Percentiles rank a stretch among this genome's conserved stretches.
These are phyloP conservation scores for Phytophthora fragariae DNA, from an alignment of 352 stramenopile genomes.

Conservation along the genomic window DNA sequence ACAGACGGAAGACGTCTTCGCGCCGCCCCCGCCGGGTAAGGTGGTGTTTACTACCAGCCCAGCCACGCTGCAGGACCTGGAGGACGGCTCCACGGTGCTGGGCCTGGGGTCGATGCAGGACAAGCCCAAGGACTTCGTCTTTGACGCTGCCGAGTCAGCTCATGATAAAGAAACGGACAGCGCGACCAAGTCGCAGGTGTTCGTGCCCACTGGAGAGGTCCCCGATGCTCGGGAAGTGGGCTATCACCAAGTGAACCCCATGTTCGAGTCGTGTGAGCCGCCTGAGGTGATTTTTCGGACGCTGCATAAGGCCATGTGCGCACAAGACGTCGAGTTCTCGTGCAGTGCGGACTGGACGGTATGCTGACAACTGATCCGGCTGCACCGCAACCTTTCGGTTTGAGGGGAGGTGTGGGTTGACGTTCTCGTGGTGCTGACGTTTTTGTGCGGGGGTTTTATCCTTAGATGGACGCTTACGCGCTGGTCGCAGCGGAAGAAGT, in stretches of 20 bases:
- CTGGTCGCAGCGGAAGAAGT: constrained; percentile 76
- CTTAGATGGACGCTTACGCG: constrained; percentile 72
- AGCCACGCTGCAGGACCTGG: constrained; percentile 49
- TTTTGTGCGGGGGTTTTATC: constrained; percentile 27
- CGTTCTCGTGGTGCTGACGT: constrained; percentile 1
- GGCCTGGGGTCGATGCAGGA: constrained; percentile 15
- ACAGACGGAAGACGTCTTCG: constrained; percentile 43
- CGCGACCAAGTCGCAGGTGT: constrained; percentile 28
- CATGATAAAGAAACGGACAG: constrained; percentile 3
- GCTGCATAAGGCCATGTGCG: constrained; percentile 56
- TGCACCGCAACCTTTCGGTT: constrained; percentile 4
- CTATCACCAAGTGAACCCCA: constrained; percentile 76
- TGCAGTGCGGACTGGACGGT: constrained; percentile 70
- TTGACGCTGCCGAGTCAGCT: constrained; percentile 19
- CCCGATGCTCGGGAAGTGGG: constrained; percentile 54
- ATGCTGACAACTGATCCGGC: constrained; percentile 27
- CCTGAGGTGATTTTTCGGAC: constrained; percentile 53
- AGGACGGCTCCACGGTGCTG: constrained; percentile 36
- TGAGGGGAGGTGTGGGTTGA: constrained; percentile 2
- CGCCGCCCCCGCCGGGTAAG: constrained; percentile 37
- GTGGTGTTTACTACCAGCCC: constrained; percentile 42
- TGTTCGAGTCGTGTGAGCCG: constrained; percentile 72
- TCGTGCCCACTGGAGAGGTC: constrained; percentile 56
- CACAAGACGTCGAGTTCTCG: constrained; percentile 60
- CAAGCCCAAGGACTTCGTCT: constrained; percentile 40